Percentiles rank a stretch among this genome's conserved stretches.
Conservation (phyloP, 2,329 filamentous ascomycete species). For the Beauveria australis region DNA sequence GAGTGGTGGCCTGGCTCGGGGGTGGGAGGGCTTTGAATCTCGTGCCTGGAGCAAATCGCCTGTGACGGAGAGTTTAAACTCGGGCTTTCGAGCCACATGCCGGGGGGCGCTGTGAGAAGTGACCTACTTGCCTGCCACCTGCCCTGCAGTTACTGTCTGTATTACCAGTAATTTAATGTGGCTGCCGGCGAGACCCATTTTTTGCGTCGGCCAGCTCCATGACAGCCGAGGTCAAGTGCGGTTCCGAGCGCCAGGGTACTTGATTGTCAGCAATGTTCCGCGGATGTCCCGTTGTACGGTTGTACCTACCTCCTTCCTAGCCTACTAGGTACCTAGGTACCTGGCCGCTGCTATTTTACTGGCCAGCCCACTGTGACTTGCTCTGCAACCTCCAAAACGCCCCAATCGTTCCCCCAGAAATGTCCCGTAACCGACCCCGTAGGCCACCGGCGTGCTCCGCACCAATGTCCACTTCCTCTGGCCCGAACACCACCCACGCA, state of each 20-base stretch:
- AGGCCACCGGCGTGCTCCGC: slow-evolving; percentile 11
- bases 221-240: slow-evolving; percentile 8
- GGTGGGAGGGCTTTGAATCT: slow-evolving; percentile 4
- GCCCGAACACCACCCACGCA: not conserved
- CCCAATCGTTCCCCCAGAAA: not conserved
- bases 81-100: not conserved
- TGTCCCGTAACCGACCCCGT: not conserved
- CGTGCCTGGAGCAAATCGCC: not conserved
- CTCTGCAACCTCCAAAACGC: not conserved
- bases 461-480: slow-evolving; percentile 7
- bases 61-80: slow-evolving; percentile 6
- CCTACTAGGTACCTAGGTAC: no score
- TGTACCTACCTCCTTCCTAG: not conserved
- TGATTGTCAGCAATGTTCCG: not conserved
- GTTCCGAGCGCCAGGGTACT: not conserved
- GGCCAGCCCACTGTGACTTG: not conserved
- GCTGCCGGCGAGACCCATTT: slow-evolving; percentile 6
- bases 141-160: not conserved
- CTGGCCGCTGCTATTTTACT: not conserved
- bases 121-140: no score
- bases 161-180: not conserved
- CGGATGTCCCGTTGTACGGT: not conserved
- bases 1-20: not conserved
- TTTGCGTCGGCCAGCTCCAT: slow-evolving; percentile 3
- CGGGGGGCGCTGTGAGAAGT: not conserved